Conservation (phyloP, 495 filamentous ascomycete genomes). For the Stereocaulon alpinum region DNA sequence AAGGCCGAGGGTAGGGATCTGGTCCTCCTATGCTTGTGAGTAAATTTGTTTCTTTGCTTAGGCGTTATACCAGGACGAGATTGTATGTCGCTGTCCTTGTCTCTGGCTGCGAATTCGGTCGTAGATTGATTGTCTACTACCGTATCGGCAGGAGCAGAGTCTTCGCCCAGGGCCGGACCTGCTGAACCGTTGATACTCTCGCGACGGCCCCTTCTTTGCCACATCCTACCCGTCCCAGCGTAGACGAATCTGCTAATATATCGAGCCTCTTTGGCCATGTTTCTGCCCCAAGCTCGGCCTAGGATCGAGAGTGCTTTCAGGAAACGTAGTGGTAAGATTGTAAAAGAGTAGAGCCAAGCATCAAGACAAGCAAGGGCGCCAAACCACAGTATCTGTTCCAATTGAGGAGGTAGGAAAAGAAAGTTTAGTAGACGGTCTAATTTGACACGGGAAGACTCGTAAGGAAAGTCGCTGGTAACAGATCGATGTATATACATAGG, state of each 20-base stretch:
- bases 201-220: constrained; percentile 45
- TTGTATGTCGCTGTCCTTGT: not conserved
- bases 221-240: constrained; percentile 64
- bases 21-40: constrained; percentile 57
- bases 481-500: constrained; percentile 81
- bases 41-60: constrained; percentile 23
- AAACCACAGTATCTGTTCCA: constrained; percentile 84
- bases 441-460: constrained; percentile 94
- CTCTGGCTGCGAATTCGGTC: not conserved
- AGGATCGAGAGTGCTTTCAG: constrained; percentile 71
- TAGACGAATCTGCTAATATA: constrained; percentile 65
- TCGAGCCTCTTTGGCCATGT: constrained; percentile 51
- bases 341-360: constrained; percentile 95
- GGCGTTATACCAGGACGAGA: constrained; percentile 12
- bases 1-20: constrained; percentile 78
- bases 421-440: constrained; percentile 90
- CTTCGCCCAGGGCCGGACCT: not conserved
- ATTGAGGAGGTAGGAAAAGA: constrained; percentile 62
- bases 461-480: constrained; percentile 62
- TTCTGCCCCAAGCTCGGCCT: constrained; percentile 57
- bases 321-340: constrained; percentile 85
- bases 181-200: constrained; percentile 5
- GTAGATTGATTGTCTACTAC: not conserved
- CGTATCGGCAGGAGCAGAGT: not conserved
- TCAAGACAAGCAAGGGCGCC: constrained; percentile 85